Evolutionary conservation across 441 rosid genomes (phyloP).

Genomic region (Biscutella auriculata): DNA sequence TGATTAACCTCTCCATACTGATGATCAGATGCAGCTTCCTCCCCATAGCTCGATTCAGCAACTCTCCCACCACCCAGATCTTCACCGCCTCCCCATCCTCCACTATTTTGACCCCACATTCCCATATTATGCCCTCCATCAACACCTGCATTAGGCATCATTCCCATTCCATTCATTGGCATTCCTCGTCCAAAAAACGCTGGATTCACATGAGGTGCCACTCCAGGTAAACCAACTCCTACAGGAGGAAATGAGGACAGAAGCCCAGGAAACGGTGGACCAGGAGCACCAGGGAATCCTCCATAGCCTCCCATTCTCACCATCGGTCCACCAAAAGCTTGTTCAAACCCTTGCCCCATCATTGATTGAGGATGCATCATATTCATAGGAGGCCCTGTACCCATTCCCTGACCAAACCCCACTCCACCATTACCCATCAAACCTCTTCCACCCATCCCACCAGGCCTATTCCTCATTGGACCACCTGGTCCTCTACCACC

Average conservation of each 20-base stretch:
- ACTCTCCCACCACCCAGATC: constrained; percentile 69
- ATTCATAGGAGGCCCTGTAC: constrained; percentile 42
- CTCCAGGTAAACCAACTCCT: constrained; percentile 62
- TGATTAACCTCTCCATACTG: constrained; percentile 66
- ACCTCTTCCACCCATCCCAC: constrained; percentile 62
- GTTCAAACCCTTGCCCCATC: constrained; percentile 81
- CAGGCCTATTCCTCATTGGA: constrained; percentile 61
- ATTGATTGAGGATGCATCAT: constrained; percentile 61
- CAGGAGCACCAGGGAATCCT: constrained; percentile 65
- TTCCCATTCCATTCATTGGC: constrained; percentile 75
- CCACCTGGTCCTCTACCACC: constrained; percentile 66
- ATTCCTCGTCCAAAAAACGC: constrained; percentile 77
- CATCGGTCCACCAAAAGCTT: constrained; percentile 64
- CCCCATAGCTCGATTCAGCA: constrained; percentile 76
- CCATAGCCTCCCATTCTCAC: constrained; percentile 67
- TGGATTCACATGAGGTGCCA: constrained; percentile 84
- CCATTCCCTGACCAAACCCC: constrained; percentile 67
- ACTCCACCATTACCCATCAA: constrained; percentile 67
- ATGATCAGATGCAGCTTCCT: constrained; percentile 78
- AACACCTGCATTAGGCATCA: constrained; percentile 56
- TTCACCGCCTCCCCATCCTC: constrained; percentile 67
- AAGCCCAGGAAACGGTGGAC: constrained; percentile 58
- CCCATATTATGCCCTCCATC: constrained; percentile 69
- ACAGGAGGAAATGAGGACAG: constrained; percentile 54
- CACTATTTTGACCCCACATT: constrained; percentile 67